Evolutionary conservation across 176 grass and related monocot species (phyloP), one percentile per base, ranked within the genome.

Genomic region (Pharus latifolius): DNA sequence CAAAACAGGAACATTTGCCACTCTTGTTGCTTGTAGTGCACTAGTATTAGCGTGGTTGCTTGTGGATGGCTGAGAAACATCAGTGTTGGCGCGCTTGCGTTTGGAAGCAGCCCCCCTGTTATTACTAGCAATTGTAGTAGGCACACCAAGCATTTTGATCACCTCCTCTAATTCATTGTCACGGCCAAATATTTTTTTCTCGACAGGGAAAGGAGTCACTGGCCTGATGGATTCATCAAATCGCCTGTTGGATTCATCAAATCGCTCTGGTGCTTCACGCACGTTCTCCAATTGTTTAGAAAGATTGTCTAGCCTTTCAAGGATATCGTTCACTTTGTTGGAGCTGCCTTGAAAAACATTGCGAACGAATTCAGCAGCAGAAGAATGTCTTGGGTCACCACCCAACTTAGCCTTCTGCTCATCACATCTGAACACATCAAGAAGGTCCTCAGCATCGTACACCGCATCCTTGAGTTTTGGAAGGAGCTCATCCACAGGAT

Each of bases 381-480:
- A 2, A 30, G 26, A 18, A 46, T 4, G 11, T 37, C 9, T 58
- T 0, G 25, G 17, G 22, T 59, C 46, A 3, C 53, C 40, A 7
- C 58, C 40, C 0, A 73, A 9, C 23, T 2, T 0, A 3, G 46
- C 5, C n/a, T 59, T 73, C 3, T 2, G 26, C n/a, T 47, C 53
- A 0, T 73, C 20, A 37, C 53, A 59, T 10, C 17, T 16, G 1
- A 73, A 73, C 26, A 31, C 53, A 46, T 73, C 69, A 3, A 72
- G 17, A n/a, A 72, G 5, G 16, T 34, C 70, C 0, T 73, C 41
- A 2, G 55, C 54, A 59, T 73, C 54, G 16, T 33, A 46, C 17
- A 60, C 13, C 24, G 70, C 42, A 11, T 60, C 70, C 42, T 73
- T 73, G 7, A 73, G n/a, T n/a, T n/a, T n/a, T n/a, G n/a, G n/a